Base-by-base conservation (phyloP, 148 eudicot species). In the Arbutus unedo region DNA sequence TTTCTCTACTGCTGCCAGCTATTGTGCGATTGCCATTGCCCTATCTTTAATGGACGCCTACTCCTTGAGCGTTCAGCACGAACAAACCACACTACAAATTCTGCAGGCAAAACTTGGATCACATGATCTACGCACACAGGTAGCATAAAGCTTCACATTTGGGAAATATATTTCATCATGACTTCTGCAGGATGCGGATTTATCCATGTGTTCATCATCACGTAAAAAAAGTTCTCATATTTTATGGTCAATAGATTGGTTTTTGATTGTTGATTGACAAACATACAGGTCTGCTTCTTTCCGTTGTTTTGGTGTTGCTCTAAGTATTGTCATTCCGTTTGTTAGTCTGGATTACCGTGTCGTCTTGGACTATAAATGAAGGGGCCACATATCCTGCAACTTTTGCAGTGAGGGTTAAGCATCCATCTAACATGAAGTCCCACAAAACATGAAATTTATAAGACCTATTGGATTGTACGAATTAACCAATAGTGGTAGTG, bases 1-100 rank as follows among this genome's bases (percentile, higher is more conserved):
- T n/a, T n/a, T n/a, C n/a, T n/a, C n/a, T n/a, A 97, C 99, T 60
- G 99, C 99, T 49, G 99, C 99, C 59, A 97, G 99, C 89, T 97
- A 97, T 88, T 98, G 94, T 94, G 99, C 99, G 81, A 97, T 97
- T 6, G 99, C 98, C 19, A 97, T 97, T 90, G 99, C 99, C 31
- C 95, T 97, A 81, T 97, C 99, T 18, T 87, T 97, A 86, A 97
- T 97, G 99, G 99, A 97, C 91, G 99, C 99, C 44, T 97, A 94
- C 87, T 96, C 99, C 62, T 84, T 97, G 80, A 97, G 99, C 87
- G 99, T 97, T 87, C 99, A 97, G 84, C 99, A 97, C 84, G 99
- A 97, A 84, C 97, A 94, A 83, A 97, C 99, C 76, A 97, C 99
- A 78, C 89, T 97, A 90, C 97, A 93, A 80, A 97, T 97, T 76